Conservation (phyloP, 2,329 filamentous ascomycete species). For the Celoporthe dispersa region DNA sequence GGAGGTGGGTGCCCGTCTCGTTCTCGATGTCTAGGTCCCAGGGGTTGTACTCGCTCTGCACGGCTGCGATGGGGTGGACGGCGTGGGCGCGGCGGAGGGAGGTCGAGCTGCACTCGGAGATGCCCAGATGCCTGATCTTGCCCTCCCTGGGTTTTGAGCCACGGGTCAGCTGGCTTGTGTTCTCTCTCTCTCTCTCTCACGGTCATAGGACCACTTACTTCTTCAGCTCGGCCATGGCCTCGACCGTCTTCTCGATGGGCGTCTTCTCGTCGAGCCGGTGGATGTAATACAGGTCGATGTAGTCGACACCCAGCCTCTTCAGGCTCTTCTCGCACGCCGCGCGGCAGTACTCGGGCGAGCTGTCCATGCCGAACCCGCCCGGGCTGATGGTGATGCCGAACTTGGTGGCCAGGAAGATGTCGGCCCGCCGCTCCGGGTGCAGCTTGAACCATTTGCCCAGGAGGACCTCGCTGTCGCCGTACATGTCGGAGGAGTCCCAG, state of each 20-base stretch:
- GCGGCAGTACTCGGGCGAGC: slow-evolving; percentile 37
- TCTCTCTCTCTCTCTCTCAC: neutral
- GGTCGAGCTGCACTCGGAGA: slow-evolving; percentile 55
- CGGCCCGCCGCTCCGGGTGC: slow-evolving; percentile 50
- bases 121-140: slow-evolving; percentile 61
- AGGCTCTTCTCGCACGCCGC: slow-evolving; percentile 43
- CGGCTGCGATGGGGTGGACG: slow-evolving; percentile 53
- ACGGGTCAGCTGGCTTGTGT: neutral
- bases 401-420: slow-evolving; percentile 55
- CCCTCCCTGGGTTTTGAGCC: slow-evolving; percentile 44
- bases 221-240: slow-evolving; percentile 52
- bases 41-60: slow-evolving; percentile 59
- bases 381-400: slow-evolving; percentile 34
- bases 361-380: slow-evolving; percentile 34
- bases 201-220: slow-evolving; percentile 34
- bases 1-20: slow-evolving; percentile 47
- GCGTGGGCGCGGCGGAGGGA: slow-evolving; percentile 56
- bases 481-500: slow-evolving; percentile 56
- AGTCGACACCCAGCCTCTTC: slow-evolving; percentile 51
- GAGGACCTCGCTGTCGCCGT: slow-evolving; percentile 53
- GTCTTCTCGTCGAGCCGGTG: slow-evolving; percentile 53
- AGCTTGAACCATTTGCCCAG: slow-evolving; percentile 56
- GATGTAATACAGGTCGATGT: slow-evolving; percentile 61
- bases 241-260: slow-evolving; percentile 54
- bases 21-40: slow-evolving; percentile 64